Evolutionary conservation across 2,329 filamentous ascomycete species (phyloP).

Genomic region (Pestalotiopsis sp.): DNA sequence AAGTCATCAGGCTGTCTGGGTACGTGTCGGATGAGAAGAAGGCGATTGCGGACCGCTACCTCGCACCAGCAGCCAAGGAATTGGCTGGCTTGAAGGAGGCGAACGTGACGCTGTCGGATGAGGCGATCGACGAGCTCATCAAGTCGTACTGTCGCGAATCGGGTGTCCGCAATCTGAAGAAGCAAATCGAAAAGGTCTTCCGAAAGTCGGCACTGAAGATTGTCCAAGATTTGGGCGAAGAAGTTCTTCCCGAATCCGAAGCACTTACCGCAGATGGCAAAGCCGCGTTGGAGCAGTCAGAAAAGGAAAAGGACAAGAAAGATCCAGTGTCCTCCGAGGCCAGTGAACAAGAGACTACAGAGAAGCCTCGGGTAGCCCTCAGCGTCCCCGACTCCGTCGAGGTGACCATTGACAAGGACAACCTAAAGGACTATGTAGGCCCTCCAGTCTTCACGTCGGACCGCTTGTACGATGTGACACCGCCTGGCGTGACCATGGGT

Average conservation of each 20-base stretch:
- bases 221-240: conserved; percentile 89
- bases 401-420: conserved; percentile 83
- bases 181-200: conserved; percentile 99
- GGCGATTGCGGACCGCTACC: conserved; percentile 92
- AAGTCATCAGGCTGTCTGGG: conserved; percentile 92
- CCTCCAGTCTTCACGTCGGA: conserved; percentile 95
- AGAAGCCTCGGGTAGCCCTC: conserved; percentile 74
- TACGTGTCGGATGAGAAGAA: conserved; percentile 99
- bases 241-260: conserved; percentile 76
- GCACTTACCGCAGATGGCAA: conserved; percentile 87
- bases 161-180: conserved; percentile 96
- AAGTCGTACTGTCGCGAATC: conserved; percentile 98
- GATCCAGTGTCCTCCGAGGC: conserved; percentile 32
- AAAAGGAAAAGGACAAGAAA: conserved; percentile 67
- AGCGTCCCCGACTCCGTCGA: conserved; percentile 87
- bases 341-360: conserved; percentile 66
- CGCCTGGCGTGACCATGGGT: conserved; percentile 95
- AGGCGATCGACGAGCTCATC: conserved; percentile 93
- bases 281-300: conserved; percentile 69
- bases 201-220: conserved; percentile 97
- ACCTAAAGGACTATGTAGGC: conserved; percentile 94
- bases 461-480: conserved; percentile 90
- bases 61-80: conserved; percentile 93
- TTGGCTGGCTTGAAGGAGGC: conserved; percentile 87
- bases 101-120: conserved; percentile 82